Evolutionary conservation across 169 alveolate species (phyloP), one percentile per base, ranked within the genome.

Genomic region (Cryptosporidium sp.): DNA sequence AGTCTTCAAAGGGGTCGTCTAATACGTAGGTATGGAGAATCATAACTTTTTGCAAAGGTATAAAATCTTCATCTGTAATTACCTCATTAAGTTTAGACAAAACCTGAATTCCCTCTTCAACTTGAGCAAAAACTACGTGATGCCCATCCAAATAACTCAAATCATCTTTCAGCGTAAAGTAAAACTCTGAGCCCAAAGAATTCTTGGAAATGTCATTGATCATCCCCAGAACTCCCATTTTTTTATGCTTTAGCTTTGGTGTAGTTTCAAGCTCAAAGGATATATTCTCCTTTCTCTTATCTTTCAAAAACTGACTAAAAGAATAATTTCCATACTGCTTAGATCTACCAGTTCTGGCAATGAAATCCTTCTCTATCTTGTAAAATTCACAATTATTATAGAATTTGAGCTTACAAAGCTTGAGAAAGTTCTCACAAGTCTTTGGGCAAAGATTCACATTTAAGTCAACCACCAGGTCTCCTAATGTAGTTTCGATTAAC

Each of bases 1-100:
- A 93, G 70, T 96, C 97, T n/a, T 92, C 95, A 93, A 93, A 96
- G 0, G 98, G 98, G 73, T 97, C 99, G 74, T 96, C 98, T 23
- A 97, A 93, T 29, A 97, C 94, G 45, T 92, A 68, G 14, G 98
- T 93, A 52, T 97, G 99, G 31, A 85, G 92, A 31, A 97, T 97
- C 65, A 97, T 92, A n/a, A 97, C 94, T 75, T 96, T 95, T 80
- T 93, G 93, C 70, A 86, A 91, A 3, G 99, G 99, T 18, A 96
- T 80, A 50, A 91, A 91, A 26, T 93, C 89, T 43, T 92, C 93
- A 85, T 96, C 98, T 33, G 93, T 91, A 33, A 94, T 86, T 3
- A 96, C 93, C 37, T 92, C 91, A 91, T 96, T 97, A 59, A 97
- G 85, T 73, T 93, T 92, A 35, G 95, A 94, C 43, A 96, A 69